phyloP scores from a whole-genome alignment of 257 asterid species.

The Solanum sejunctum region DNA sequence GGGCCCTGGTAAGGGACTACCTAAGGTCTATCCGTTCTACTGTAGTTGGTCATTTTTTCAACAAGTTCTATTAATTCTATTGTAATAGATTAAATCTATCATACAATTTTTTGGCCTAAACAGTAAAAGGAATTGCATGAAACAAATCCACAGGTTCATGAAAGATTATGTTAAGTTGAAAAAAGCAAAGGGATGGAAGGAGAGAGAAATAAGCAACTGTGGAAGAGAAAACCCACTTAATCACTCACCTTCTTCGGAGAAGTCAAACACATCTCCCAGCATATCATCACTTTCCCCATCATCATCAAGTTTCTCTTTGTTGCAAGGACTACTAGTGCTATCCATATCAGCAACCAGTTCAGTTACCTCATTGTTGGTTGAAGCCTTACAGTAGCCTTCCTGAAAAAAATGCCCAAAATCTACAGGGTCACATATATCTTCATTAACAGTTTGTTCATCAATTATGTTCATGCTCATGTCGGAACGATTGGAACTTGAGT shows the following conservation, averaged over 20 bases:
- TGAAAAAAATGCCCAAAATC: constrained; percentile 28
- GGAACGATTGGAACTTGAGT: constrained; percentile 22
- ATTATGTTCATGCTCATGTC: constrained; percentile 21
- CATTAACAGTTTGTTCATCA: constrained; percentile 19
- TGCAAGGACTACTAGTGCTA: constrained; percentile 10
- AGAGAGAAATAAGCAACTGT: neutral
- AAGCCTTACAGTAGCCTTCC: constrained; percentile 38
- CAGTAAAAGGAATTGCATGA: neutral
- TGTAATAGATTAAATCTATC: neutral
- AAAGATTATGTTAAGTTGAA: neutral
- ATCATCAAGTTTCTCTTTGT: constrained; percentile 23
- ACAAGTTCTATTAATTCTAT: neutral
- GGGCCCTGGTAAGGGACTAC: neutral
- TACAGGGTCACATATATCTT: constrained; percentile 26
- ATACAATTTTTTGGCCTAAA: neutral
- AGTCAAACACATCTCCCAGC: constrained; percentile 40
- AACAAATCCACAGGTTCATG: neutral
- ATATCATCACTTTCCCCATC: constrained; percentile 31
- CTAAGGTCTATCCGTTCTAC: neutral
- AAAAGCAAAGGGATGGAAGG: neutral
- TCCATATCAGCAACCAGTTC: constrained; percentile 19
- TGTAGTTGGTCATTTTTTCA: neutral
- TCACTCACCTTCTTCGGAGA: constrained; percentile 33
- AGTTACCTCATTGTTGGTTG: constrained; percentile 14
- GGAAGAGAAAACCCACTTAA: neutral